Evolutionary conservation across 139 green algal species (phyloP), one percentile per base, ranked within the genome.

Genomic region (Volvox reticuliferus): DNA sequence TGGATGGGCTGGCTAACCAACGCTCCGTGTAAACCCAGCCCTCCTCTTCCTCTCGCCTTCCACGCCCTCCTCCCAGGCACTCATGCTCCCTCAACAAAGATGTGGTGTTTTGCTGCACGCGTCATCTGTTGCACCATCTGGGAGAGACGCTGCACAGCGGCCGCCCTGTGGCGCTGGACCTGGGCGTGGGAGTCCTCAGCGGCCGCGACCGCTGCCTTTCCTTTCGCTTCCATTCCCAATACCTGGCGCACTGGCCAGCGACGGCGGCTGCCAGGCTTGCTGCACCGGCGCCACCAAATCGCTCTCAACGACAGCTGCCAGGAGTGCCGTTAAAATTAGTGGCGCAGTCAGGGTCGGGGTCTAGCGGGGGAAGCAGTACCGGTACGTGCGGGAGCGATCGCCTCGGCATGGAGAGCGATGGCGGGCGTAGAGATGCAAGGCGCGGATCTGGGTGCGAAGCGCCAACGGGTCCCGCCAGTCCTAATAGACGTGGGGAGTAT

Each of bases 111-210:
- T 22, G 26, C 28, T 62, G 63, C 85, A 73, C 69, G 1, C 85
- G 85, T 20, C 69, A 82, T 19, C 69, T 89, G 69, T 71, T 89
- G n/a, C 37, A 50, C 2, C 36, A 71, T 0, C 85, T 89, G 69
- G 85, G 85, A 24, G 44, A 82, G 85, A 67, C 69, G 36, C 69
- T 89, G 5, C 69, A 71, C 19, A n/a, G 28, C 19, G 85, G 85
- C 2, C 69, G 44, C 2, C 37, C 37, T 5, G 37, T 89, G 28
- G 1, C 28, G 0, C 20, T 89, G 37, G 44, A 89, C 68, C n/a
- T 89, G 12, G 85, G 85, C 44, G 85, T 89, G 37, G 85, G 85
- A 20, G 17, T 30, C 12, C 85, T 89, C 5, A 71, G 26, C 69
- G 85, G 85, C 85, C 28, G 44, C 26, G 69, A 82, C 69, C 33